phyloP scores from a whole-genome alignment of 1,284 basidiomycete species.

The Calocybe gambosa region DNA sequence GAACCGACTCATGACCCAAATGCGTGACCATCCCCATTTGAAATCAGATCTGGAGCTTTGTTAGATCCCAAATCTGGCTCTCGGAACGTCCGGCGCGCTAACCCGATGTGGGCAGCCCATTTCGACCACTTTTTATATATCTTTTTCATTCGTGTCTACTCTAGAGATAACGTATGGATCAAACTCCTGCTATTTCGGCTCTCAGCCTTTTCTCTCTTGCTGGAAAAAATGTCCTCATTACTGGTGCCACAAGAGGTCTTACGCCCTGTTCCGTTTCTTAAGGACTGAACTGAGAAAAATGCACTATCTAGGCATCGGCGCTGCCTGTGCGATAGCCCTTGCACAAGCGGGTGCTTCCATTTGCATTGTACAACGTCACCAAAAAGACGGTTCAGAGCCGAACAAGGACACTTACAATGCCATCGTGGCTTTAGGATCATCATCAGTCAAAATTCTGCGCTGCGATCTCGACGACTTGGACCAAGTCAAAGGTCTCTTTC shows the following conservation, averaged over 20 bases:
- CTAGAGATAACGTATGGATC: constrained; percentile 22
- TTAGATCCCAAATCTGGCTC: constrained; percentile 11
- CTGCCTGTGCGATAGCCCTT: constrained; percentile 65
- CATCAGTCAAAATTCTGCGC: constrained; percentile 48
- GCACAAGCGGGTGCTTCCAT: constrained; percentile 79
- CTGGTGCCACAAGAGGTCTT: constrained; percentile 60
- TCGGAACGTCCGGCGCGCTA: constrained; percentile 18
- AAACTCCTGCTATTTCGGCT: constrained; percentile 30
- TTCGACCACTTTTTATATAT: constrained; percentile 1
- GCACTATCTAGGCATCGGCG: constrained; percentile 72
- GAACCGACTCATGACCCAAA: constrained; percentile 11
- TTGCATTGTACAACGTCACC: constrained; percentile 67
- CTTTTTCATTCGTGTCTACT: not conserved
- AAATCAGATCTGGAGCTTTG: constrained; percentile 1
- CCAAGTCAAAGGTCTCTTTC: constrained; percentile 62
- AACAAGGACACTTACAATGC: constrained; percentile 54
- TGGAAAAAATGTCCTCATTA: constrained; percentile 61
- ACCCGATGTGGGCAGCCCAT: constrained; percentile 12
- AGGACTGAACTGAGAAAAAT: too few relatives aligned
- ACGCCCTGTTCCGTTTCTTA: not conserved
- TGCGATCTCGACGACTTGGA: constrained; percentile 73
- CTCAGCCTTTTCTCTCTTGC: constrained; percentile 55
- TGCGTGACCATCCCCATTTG: constrained; percentile 5
- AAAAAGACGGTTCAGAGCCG: constrained; percentile 25
- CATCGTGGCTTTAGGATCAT: constrained; percentile 39